These are phyloP conservation scores for Dioscorea alata DNA, from an alignment of 106 monocot genomes.

Conservation along the genomic window DNA sequence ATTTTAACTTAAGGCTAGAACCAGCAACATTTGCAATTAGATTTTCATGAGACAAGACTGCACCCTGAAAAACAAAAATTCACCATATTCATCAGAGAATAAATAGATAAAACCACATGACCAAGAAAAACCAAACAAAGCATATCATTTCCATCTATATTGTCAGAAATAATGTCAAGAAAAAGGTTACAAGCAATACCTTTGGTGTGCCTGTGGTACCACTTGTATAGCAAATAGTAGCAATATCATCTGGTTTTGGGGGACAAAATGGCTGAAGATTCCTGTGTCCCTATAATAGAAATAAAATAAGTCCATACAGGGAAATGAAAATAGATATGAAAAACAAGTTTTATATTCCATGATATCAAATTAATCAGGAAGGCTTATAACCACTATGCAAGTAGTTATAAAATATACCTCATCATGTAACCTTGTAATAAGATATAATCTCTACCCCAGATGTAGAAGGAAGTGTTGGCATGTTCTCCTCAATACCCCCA, in stretches of 20 bases:
- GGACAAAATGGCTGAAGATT: constrained; percentile 72
- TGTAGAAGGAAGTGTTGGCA: constrained; percentile 47
- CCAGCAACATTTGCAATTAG: constrained; percentile 90
- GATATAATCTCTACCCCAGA: constrained; percentile 57
- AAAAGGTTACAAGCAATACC: constrained; percentile 20
- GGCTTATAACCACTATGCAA: too few species aligned
- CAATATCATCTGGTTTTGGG: constrained; percentile 84
- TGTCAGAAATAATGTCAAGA: too few species aligned
- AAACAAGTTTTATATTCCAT: neutral
- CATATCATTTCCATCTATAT: neutral
- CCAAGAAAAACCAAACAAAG: neutral
- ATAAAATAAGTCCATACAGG: neutral
- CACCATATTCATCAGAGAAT: neutral
- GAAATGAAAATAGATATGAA: neutral
- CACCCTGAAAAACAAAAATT: constrained; percentile 50
- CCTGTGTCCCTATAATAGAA: constrained; percentile 43
- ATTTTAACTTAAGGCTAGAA: constrained; percentile 24
- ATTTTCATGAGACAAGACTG: constrained; percentile 69
- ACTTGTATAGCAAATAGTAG: constrained; percentile 97
- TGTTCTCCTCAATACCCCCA: constrained; percentile 74
- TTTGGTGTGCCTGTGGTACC: constrained; percentile 99
- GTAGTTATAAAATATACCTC: constrained; percentile 30
- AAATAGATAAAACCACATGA: neutral
- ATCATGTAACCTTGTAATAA: constrained; percentile 58
- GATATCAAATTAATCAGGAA: neutral